Percentiles rank a stretch among this genome's conserved stretches.
These are phyloP conservation scores for Rhynchosporium secalis DNA, from an alignment of 2,329 filamentous ascomycete species.

Conservation along the genomic window DNA sequence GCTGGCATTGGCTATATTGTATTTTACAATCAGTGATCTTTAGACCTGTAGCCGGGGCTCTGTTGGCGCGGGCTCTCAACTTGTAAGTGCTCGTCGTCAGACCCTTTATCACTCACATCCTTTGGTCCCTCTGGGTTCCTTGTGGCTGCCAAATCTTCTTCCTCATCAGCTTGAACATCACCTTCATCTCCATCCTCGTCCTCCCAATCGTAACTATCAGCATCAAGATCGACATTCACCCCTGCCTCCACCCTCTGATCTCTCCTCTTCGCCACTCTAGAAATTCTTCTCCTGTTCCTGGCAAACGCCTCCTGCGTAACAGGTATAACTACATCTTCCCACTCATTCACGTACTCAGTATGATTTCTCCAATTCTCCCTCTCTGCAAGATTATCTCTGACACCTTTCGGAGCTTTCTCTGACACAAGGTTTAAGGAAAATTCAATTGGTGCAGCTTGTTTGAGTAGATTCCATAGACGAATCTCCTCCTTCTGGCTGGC, in stretches of 20 bases:
- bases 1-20: not conserved
- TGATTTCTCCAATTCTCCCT: slow-evolving; percentile 35
- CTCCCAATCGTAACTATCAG: slow-evolving; percentile 11
- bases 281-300: slow-evolving; percentile 25
- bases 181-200: slow-evolving; percentile 8
- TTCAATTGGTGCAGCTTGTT: slow-evolving; percentile 34
- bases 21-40: not conserved
- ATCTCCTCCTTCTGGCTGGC: slow-evolving; percentile 34
- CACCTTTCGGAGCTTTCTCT: slow-evolving; percentile 13
- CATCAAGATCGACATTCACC: slow-evolving; percentile 16
- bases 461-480: slow-evolving; percentile 35
- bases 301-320: slow-evolving; percentile 31
- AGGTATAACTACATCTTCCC: slow-evolving; percentile 35
- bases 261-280: slow-evolving; percentile 22
- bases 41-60: not conserved
- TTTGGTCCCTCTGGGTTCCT: not conserved
- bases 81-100: not conserved
- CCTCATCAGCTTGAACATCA: slow-evolving; percentile 1
- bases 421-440: slow-evolving; percentile 24
- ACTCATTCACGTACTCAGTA: slow-evolving; percentile 36
- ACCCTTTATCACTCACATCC: not conserved
- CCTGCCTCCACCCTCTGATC: not conserved
- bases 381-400: slow-evolving; percentile 11
- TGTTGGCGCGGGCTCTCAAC: slow-evolving; percentile 4
- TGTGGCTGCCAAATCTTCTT: not conserved